Conservation (phyloP, 306 rosid species). For the Dalbergia cultrata region DNA sequence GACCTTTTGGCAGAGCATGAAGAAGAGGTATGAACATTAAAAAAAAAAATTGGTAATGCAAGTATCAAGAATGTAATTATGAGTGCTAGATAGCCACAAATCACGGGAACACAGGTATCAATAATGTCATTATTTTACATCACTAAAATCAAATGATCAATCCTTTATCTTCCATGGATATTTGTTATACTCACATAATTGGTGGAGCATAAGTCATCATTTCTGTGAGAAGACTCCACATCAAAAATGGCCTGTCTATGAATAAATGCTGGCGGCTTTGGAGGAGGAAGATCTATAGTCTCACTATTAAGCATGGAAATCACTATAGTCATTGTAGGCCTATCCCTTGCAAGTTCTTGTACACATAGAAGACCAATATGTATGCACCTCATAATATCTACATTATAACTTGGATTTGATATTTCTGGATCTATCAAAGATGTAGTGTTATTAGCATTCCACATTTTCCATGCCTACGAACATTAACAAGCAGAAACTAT, state of each 20-base stretch:
- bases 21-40: too few species aligned
- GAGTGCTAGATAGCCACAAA: too few species aligned
- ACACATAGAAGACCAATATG: conserved; percentile 44
- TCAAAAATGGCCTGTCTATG: background rate
- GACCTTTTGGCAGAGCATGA: too few species aligned
- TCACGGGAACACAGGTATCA: too few species aligned
- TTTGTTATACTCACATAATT: conserved; percentile 17
- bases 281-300: conserved; percentile 26
- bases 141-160: too few species aligned
- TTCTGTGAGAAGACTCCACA: background rate
- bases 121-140: too few species aligned
- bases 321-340: conserved; percentile 37
- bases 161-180: conserved; percentile 30
- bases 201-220: background rate
- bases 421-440: conserved; percentile 34
- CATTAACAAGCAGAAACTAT: background rate
- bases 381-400: conserved; percentile 5
- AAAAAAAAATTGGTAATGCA: too few species aligned
- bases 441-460: conserved; percentile 24
- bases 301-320: conserved; percentile 44
- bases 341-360: conserved; percentile 34
- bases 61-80: too few species aligned
- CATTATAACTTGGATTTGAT: background rate
- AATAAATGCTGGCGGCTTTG: conserved; percentile 39
- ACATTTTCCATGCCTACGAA: conserved; percentile 47